Percentiles rank a stretch among this genome's conserved stretches.
Evolutionary conservation across 768 basidiomycete species (phyloP).

Genomic region (Lactarius deliciosus): DNA sequence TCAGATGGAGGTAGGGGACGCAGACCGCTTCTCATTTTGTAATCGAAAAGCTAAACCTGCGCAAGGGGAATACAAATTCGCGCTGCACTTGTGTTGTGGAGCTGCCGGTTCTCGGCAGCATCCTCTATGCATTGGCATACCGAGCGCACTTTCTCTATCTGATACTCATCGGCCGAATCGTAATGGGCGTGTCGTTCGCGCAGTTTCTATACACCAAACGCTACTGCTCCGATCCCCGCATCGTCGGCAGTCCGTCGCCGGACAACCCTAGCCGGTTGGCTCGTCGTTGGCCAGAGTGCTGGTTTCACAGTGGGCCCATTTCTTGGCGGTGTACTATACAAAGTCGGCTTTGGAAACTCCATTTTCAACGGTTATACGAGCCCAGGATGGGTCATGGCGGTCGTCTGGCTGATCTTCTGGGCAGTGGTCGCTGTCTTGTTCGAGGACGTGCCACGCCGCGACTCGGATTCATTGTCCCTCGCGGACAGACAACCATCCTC

Average conservation of each 20-base stretch:
- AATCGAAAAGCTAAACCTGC: background rate
- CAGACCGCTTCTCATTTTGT: background rate
- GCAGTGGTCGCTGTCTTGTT: slow-evolving; percentile 35
- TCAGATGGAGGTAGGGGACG: slow-evolving; percentile 51
- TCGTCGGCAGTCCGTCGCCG: slow-evolving; percentile 63
- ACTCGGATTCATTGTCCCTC: background rate
- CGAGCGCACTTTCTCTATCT: slow-evolving; percentile 59
- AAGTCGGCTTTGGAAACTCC: slow-evolving; percentile 52
- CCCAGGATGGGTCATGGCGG: slow-evolving; percentile 65
- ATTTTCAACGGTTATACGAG: slow-evolving; percentile 70
- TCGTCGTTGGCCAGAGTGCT: slow-evolving; percentile 60
- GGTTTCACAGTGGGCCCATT: slow-evolving; percentile 67
- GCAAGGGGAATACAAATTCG: slow-evolving; percentile 53
- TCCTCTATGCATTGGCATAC: slow-evolving; percentile 64
- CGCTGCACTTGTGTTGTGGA: slow-evolving; percentile 55
- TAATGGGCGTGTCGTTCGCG: slow-evolving; percentile 59
- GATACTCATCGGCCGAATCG: slow-evolving; percentile 68
- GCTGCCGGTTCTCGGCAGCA: slow-evolving; percentile 54
- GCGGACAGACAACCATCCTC: background rate
- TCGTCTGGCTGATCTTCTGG: slow-evolving; percentile 55
- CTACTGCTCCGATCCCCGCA: slow-evolving; percentile 66
- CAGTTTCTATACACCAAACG: slow-evolving; percentile 68
- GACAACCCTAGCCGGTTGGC: slow-evolving; percentile 60
- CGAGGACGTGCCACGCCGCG: slow-evolving; percentile 37
- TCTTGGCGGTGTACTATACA: slow-evolving; percentile 60